These are phyloP conservation scores for Penicillium brasilianum DNA, from an alignment of 2,329 filamentous ascomycete species.

Conservation along the genomic window DNA sequence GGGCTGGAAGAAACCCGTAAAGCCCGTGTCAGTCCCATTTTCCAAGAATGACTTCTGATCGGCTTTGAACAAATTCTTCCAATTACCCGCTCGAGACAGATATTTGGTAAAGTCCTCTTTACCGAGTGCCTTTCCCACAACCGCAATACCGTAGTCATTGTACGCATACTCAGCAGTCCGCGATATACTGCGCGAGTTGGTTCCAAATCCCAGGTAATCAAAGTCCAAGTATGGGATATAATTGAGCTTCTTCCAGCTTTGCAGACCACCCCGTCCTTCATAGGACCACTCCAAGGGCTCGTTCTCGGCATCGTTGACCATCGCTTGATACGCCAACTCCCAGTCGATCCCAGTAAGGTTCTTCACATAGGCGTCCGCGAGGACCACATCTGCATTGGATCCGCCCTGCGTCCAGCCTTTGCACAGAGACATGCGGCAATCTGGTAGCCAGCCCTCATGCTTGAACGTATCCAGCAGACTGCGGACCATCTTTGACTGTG, in stretches of 20 bases:
- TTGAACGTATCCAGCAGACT: slow-evolving; percentile 38
- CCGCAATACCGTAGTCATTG: slow-evolving; percentile 69
- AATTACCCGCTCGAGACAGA: slow-evolving; percentile 60
- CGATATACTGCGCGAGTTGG: slow-evolving; percentile 70
- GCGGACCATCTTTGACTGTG: slow-evolving; percentile 36
- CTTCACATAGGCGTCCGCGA: slow-evolving; percentile 69
- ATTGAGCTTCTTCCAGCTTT: slow-evolving; percentile 70
- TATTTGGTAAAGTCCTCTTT: slow-evolving; percentile 56
- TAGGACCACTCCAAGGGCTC: slow-evolving; percentile 71
- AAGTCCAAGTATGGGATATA: slow-evolving; percentile 73
- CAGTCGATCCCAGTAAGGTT: slow-evolving; percentile 68
- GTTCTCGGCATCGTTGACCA: slow-evolving; percentile 70
- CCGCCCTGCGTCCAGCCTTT: slow-evolving; percentile 38
- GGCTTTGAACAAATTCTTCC: slow-evolving; percentile 68
- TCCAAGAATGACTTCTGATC: slow-evolving; percentile 60
- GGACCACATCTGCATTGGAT: slow-evolving; percentile 67
- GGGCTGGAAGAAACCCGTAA: slow-evolving; percentile 71
- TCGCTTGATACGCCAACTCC: slow-evolving; percentile 68
- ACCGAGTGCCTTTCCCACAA: slow-evolving; percentile 63
- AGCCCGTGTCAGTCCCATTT: slow-evolving; percentile 65
- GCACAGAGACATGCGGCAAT: slow-evolving; percentile 40
- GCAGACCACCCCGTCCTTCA: slow-evolving; percentile 69
- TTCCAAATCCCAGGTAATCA: slow-evolving; percentile 67
- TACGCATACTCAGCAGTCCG: slow-evolving; percentile 77
- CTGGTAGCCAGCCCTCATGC: slow-evolving; percentile 39